Conservation (phyloP, 225 moss, liverwort and hornwort genomes). For the Antitrichia curtipendula region DNA sequence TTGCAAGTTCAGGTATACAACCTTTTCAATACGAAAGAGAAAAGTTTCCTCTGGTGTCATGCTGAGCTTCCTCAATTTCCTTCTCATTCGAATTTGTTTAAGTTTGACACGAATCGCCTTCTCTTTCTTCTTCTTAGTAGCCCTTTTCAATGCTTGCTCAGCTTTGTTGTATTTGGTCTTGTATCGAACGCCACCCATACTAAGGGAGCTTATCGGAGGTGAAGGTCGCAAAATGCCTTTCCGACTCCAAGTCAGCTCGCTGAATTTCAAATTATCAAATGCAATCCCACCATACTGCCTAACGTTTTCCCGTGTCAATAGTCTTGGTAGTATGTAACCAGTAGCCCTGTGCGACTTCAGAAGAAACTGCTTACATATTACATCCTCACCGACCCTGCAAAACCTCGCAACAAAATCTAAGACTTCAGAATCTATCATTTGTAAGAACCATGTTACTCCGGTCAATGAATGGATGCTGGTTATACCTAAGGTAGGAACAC, state of each 20-base stretch:
- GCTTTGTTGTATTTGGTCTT: conserved; percentile 30
- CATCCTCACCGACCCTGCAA: conserved; percentile 1
- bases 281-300: conserved; percentile 9
- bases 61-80: conserved; percentile 34
- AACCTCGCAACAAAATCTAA: background rate
- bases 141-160: conserved; percentile 28
- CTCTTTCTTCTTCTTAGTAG: conserved; percentile 39
- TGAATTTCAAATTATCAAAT: background rate
- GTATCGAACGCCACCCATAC: conserved; percentile 19
- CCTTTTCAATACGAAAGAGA: conserved; percentile 34
- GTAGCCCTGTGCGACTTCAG: background rate
- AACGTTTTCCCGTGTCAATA: background rate
- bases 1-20: background rate
- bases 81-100: conserved; percentile 24
- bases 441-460: background rate
- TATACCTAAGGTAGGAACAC: background rate
- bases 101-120: conserved; percentile 38
- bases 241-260: background rate
- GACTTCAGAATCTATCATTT: background rate
- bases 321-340: background rate
- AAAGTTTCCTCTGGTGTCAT: conserved; percentile 42
- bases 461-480: background rate
- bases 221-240: background rate
- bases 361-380: background rate
- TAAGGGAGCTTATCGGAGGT: background rate